Conservation (phyloP, 805 yeast species). For the Blastobotrys muscicola region DNA sequence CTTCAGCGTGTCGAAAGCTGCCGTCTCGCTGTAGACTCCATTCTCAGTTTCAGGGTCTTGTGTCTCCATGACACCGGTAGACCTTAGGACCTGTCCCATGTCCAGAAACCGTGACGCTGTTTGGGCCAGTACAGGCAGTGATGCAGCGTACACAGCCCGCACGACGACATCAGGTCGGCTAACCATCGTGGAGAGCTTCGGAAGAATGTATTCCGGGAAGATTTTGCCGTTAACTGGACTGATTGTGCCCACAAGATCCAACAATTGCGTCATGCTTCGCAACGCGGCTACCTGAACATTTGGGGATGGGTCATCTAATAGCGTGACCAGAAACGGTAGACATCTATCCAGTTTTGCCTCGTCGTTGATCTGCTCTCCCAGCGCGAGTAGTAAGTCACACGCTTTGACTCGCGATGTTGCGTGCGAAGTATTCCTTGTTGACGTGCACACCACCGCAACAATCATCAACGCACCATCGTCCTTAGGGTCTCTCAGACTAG, state of each 20-base stretch:
- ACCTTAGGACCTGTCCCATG: constrained; percentile 40
- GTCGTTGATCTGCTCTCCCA: constrained; percentile 70
- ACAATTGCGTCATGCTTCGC: constrained; percentile 53
- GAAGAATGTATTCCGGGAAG: constrained; percentile 75
- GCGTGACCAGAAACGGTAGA: constrained; percentile 66
- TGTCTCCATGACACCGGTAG: constrained; percentile 26
- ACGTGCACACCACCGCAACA: constrained; percentile 48
- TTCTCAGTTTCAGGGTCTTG: constrained; percentile 40
- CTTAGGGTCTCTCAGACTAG: constrained; percentile 17
- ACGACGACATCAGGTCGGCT: constrained; percentile 34
- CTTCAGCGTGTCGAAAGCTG: constrained; percentile 30
- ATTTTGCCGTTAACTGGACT: constrained; percentile 68
- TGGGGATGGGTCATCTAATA: constrained; percentile 58
- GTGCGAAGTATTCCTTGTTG: constrained; percentile 49
- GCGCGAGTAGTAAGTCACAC: constrained; percentile 63
- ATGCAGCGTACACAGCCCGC: constrained; percentile 59
- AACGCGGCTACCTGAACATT: constrained; percentile 62
- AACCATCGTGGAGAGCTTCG: constrained; percentile 46
- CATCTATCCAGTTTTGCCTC: constrained; percentile 80
- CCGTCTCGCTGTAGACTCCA: constrained; percentile 27
- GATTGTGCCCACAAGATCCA: constrained; percentile 52
- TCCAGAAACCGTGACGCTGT: constrained; percentile 56
- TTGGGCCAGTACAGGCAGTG: constrained; percentile 63
- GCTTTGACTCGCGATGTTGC: constrained; percentile 57
- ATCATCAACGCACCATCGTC: constrained; percentile 48